These are phyloP conservation scores for Tympanopsis confertula DNA, from an alignment of 2,329 filamentous ascomycete genomes.

Conservation along the genomic window DNA sequence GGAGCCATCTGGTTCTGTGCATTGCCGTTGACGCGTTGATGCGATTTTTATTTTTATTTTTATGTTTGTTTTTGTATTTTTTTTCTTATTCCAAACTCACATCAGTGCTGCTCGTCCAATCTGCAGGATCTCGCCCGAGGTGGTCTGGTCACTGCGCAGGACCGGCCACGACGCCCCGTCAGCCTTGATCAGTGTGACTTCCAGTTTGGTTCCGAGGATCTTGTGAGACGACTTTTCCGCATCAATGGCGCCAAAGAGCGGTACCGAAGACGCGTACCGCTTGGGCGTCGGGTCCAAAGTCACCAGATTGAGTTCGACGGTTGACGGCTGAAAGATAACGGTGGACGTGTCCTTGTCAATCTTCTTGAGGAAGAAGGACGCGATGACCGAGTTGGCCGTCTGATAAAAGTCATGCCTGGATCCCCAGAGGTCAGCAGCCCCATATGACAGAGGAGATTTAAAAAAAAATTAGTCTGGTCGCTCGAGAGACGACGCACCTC, in stretches of 20 bases:
- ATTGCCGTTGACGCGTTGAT: too few relatives aligned
- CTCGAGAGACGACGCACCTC: slow-evolving; percentile 36
- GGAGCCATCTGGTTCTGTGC: too few relatives aligned
- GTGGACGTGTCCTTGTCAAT: slow-evolving; percentile 72
- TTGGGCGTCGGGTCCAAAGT: slow-evolving; percentile 67
- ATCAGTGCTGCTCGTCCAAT: too few relatives aligned
- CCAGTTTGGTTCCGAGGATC: slow-evolving; percentile 62
- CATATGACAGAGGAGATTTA: slow-evolving; percentile 3
- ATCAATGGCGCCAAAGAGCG: slow-evolving; percentile 71
- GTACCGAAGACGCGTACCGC: slow-evolving; percentile 63
- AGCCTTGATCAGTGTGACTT: slow-evolving; percentile 52
- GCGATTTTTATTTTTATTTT: too few relatives aligned
- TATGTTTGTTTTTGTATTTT: too few relatives aligned
- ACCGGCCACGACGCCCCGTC: slow-evolving; percentile 59
- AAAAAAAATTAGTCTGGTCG: not conserved
- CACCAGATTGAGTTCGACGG: slow-evolving; percentile 68
- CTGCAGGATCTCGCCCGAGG: too few relatives aligned
- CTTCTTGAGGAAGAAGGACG: slow-evolving; percentile 92
- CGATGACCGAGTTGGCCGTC: slow-evolving; percentile 72
- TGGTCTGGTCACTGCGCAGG: slow-evolving; percentile 51
- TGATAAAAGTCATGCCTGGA: slow-evolving; percentile 84
- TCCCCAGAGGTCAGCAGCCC: slow-evolving; percentile 2
- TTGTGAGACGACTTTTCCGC: slow-evolving; percentile 48
- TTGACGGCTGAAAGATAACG: slow-evolving; percentile 53
- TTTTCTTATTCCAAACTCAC: too few relatives aligned